Base-by-base conservation (phyloP, 2,329 filamentous ascomycete species). In the Ophiostoma perfectum region DNA sequence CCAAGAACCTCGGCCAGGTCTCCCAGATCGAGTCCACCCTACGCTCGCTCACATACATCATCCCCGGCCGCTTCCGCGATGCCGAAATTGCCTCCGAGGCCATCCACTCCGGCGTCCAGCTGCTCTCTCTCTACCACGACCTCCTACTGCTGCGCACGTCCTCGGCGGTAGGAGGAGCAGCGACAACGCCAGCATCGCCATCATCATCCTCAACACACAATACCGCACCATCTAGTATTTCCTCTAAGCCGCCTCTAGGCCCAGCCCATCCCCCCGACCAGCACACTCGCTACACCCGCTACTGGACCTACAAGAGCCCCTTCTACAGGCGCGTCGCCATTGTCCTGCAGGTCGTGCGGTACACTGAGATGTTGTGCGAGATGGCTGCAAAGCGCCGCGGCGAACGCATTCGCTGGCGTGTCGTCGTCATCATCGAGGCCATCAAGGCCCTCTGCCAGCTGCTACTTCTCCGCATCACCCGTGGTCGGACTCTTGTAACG, bases 41-140 rank as follows among this genome's bases (percentile, higher is more conserved):
- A 75, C 88, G 95, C 52, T 97, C 93, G 41, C 81, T 99, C 72
- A 97, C 94, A 64, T 99, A 99, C 78, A 93, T 99, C 72, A 95
- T 98, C 65, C 95, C 94, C 69, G 93, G 91, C 69, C 90, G 91
- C 67, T 94, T 94, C 75, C 88, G 91, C 74, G 94, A 98, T 79
- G 93, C 94, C 71, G 95, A 98, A 78, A 90, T 98, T 73, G 92
- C 94, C 65, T 97, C 94, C 66, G 95, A 99, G 79, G 94, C 91
- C 63, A 84, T 96, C 65, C 92, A 97, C 78, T 95, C 92, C 14
- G 88, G 89, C 72, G 91, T 97, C 39, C 93, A 97, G 76, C 85
- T 98, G 16, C 87, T 98, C 68, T 93, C 93, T 0, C 83, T 97
- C 68, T 97, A 97, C 78, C 94, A 98, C 83, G 94, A 97, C 78